Base-by-base conservation (phyloP, 2,329 filamentous ascomycete genomes). In the Calonectria ilicicola region DNA sequence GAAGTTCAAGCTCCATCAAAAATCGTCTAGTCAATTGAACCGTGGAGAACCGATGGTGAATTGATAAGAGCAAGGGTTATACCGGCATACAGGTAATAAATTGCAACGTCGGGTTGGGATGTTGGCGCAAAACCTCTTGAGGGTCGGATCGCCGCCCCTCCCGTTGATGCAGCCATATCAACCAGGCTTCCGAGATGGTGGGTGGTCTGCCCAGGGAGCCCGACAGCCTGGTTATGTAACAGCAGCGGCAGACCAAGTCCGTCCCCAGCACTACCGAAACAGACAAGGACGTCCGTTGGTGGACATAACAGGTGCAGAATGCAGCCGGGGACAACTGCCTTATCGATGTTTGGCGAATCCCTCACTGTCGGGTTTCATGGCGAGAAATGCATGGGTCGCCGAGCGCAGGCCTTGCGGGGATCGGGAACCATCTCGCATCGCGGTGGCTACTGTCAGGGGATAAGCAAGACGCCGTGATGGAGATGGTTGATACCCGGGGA, bases 371-470 rank as follows among this genome's bases (percentile, higher is more conserved):
- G 47, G 53, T 58, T 58, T 58, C 65, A 42, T 67, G 6, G 38
- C 46, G 62, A 40, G 47, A 23, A 23, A 44, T 26, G 65, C 67
- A 69, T 64, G 63, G 65, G 19, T 47, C 40, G 46, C 15, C 26
- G 38, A 67, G 29, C 26, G 56, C 65, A 64, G n/a, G 60, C 29
- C 58, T 32, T 2, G 49, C 46, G 62, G 64, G 69, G 64, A 75
- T 77, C 29, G 69, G 56, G 68, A 69, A 67, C 60, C 27, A 67
- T 73, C 68, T 67, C 63, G 68, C 63, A 78, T 72, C 58, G 58
- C 53, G 35, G 56, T 66, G 60, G 42, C 58, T 72, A 40, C 68
- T 64, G 56, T 32, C 49, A 64, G 74, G 72, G 65, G 56, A n/a
- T 58, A 51, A 73, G 68, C 72, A 68, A 72, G 49, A 53, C 40